phyloP scores from a whole-genome alignment of 2,329 filamentous ascomycete genomes.

The Sarocladiaceae sp. region DNA sequence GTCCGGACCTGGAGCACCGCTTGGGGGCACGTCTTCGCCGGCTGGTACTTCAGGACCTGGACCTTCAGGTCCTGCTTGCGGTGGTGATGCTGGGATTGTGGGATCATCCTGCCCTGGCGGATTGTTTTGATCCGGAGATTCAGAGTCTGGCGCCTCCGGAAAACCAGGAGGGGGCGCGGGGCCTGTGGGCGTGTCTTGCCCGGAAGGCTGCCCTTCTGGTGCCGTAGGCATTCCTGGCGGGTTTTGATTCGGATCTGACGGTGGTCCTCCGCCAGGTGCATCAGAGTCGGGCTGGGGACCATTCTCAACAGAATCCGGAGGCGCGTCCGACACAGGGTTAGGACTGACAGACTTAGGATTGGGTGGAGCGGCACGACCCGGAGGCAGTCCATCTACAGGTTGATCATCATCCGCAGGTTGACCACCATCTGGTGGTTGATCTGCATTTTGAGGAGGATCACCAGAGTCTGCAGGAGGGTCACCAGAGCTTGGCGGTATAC shows the following conservation, averaged over 20 bases:
- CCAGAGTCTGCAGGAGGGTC: neutral
- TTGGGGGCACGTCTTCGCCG: no score
- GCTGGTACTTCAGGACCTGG: no score
- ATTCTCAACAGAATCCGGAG: neutral
- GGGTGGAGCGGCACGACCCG: neutral
- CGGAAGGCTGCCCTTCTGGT: no score
- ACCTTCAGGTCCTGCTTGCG: neutral
- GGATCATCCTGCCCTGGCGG: neutral
- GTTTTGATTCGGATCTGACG: no score
- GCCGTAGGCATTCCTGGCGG: no score
- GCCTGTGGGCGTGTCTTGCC: neutral
- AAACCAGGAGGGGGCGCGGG: neutral
- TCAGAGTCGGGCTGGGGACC: neutral
- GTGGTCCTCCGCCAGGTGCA: no score
- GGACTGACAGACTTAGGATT: neutral
- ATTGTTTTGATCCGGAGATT: neutral
- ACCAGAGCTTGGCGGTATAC: neutral
- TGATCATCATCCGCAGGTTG: conserved; percentile 8
- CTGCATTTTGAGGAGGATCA: neutral
- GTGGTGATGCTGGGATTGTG: neutral
- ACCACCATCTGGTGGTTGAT: conserved; percentile 5
- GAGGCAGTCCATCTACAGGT: conserved; percentile 8
- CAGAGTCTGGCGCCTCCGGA: neutral
- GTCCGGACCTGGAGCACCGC: no score
- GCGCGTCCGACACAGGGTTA: neutral